Evolutionary conservation across 228 moss, liverwort and hornwort species (phyloP).

Genomic region (Sphagnum fallax): DNA sequence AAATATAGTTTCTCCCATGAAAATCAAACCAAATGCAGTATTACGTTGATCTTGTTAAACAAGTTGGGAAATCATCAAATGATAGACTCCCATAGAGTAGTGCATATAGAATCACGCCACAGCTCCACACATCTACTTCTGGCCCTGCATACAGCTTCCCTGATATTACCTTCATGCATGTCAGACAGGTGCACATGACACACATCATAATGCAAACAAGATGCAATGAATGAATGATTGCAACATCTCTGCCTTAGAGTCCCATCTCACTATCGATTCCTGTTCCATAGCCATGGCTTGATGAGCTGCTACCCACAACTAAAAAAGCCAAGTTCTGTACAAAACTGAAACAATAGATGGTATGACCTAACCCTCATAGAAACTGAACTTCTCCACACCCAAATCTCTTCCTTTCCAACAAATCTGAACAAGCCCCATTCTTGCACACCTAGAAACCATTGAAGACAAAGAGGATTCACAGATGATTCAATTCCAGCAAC

Average conservation of each 20-base stretch:
- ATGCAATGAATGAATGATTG: background rate
- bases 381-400: no score
- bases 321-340: background rate
- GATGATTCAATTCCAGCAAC: background rate
- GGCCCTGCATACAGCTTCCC: slow-evolving; percentile 50
- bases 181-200: background rate
- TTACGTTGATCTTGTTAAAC: slow-evolving; percentile 50
- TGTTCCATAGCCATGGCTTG: no score
- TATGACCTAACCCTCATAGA: background rate
- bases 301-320: background rate
- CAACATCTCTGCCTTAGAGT: background rate
- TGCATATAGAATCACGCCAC: slow-evolving; percentile 58
- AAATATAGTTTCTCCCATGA: no score
- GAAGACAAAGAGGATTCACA: background rate
- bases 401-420: background rate
- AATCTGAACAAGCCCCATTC: background rate
- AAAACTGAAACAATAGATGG: background rate
- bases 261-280: background rate
- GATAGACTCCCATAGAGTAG: slow-evolving; percentile 59
- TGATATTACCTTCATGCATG: slow-evolving; percentile 30
- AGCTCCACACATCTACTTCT: slow-evolving; percentile 67
- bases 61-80: slow-evolving; percentile 50
- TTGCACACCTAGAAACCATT: background rate
- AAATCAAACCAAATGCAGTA: slow-evolving; percentile 1
- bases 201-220: background rate